Evolutionary conservation across 129 eudicot genomes (phyloP).

Genomic region (Arctium lappa): DNA sequence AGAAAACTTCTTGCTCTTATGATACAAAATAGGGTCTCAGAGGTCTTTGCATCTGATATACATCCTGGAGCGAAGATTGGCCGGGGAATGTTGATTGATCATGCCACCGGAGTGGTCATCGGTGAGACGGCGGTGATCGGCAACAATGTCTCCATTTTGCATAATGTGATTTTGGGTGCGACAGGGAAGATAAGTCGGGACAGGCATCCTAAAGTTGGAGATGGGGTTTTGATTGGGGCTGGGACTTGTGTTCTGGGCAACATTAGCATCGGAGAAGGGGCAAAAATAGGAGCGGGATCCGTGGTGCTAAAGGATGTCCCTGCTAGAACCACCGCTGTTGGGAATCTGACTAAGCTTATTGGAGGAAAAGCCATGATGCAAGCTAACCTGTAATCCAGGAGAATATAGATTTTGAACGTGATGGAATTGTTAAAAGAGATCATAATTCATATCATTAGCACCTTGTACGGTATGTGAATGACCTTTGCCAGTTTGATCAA

Average conservation of each 20-base stretch:
- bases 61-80: slow-evolving; percentile 47
- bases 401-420: too few species aligned
- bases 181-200: slow-evolving; percentile 85
- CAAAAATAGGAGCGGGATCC: slow-evolving; percentile 89
- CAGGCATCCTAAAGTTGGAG: too few species aligned
- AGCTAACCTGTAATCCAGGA: too few species aligned
- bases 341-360: slow-evolving; percentile 78
- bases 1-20: slow-evolving; percentile 60
- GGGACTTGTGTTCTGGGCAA: slow-evolving; percentile 94
- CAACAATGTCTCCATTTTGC: slow-evolving; percentile 40
- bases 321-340: slow-evolving; percentile 81
- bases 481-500: too few species aligned
- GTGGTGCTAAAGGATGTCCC: slow-evolving; percentile 82
- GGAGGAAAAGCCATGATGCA: slow-evolving; percentile 50
- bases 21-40: slow-evolving; percentile 77
- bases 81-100: slow-evolving; percentile 78
- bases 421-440: too few species aligned
- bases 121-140: slow-evolving; percentile 93
- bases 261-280: slow-evolving; percentile 75
- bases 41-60: slow-evolving; percentile 61
- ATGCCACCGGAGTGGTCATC: slow-evolving; percentile 87
- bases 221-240: slow-evolving; percentile 11
- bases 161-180: slow-evolving; percentile 62
- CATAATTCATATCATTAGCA: too few species aligned
- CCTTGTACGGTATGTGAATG: too few species aligned